These are phyloP conservation scores for Solanum phureja DNA, from an alignment of 257 asterid genomes.

Conservation along the genomic window DNA sequence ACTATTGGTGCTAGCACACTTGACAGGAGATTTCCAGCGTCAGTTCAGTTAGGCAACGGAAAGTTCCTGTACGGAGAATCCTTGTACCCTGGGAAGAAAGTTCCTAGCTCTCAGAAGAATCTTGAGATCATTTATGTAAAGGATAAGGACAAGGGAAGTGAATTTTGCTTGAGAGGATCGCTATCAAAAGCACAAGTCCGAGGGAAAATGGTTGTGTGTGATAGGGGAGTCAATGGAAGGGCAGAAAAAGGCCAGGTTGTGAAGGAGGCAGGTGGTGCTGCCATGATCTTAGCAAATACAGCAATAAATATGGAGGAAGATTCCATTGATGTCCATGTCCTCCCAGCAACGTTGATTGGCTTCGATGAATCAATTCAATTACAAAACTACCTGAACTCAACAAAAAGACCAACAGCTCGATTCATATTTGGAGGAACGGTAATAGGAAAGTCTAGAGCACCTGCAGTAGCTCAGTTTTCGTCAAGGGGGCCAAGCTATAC, in stretches of 20 bases:
- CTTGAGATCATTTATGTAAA: constrained; percentile 55
- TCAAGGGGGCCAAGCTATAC: constrained; percentile 83
- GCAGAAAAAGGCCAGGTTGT: constrained; percentile 86
- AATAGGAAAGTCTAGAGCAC: constrained; percentile 60
- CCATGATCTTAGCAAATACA: constrained; percentile 69
- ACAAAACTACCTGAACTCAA: constrained; percentile 48
- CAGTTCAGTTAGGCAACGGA: constrained; percentile 56
- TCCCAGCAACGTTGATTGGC: constrained; percentile 75
- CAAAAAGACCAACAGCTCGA: constrained; percentile 43
- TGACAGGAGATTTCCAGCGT: constrained; percentile 66
- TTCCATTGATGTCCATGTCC: constrained; percentile 71
- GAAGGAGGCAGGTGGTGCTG: constrained; percentile 75
- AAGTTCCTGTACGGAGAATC: constrained; percentile 68
- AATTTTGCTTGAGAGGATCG: constrained; percentile 64
- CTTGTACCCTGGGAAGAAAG: constrained; percentile 53
- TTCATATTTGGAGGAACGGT: constrained; percentile 68
- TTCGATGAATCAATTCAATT: constrained; percentile 45
- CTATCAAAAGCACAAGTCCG: constrained; percentile 40
- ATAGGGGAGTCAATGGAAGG: constrained; percentile 78
- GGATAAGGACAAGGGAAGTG: constrained; percentile 51
- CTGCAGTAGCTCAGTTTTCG: constrained; percentile 80
- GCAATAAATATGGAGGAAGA: constrained; percentile 72
- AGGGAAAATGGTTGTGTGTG: constrained; percentile 81
- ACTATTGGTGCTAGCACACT: constrained; percentile 89
- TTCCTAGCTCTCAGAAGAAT: constrained; percentile 32